Evolutionary conservation across 169 alveolate genomes (phyloP).

Genomic region (Plasmodium yoelii): DNA sequence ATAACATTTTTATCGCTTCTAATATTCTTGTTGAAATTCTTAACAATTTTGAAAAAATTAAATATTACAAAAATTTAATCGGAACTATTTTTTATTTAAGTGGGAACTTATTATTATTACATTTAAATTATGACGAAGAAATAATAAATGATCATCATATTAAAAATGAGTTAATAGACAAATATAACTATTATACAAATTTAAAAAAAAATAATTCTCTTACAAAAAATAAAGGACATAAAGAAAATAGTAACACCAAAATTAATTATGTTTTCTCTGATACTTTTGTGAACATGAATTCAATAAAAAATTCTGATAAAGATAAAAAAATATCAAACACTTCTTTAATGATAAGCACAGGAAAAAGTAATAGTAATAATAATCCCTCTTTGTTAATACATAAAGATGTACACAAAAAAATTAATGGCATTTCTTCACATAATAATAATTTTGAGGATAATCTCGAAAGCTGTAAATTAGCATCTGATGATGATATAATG

Average conservation of each 20-base stretch:
- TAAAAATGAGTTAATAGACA: constrained; percentile 13
- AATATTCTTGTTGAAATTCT: constrained; percentile 60
- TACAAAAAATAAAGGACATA: neutral
- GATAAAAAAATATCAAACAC: neutral
- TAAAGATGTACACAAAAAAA: neutral
- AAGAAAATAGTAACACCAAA: constrained; percentile 5
- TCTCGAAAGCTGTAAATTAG: neutral
- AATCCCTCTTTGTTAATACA: too few relatives aligned
- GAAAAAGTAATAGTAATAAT: too few relatives aligned
- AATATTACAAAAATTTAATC: constrained; percentile 38
- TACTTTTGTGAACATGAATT: neutral
- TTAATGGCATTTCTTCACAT: neutral
- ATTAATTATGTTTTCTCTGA: neutral
- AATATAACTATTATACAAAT: constrained; percentile 32
- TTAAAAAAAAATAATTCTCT: constrained; percentile 14
- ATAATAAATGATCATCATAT: constrained; percentile 5
- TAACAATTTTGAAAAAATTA: constrained; percentile 49
- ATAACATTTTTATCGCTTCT: constrained; percentile 22
- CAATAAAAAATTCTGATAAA: neutral
- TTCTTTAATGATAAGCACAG: too few relatives aligned
- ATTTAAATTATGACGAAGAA: constrained; percentile 18
- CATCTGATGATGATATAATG: neutral
- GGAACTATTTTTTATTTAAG: constrained; percentile 62
- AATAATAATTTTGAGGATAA: neutral
- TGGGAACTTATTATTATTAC: constrained; percentile 32